phyloP scores from a whole-genome alignment of 2,329 filamentous ascomycete genomes.

The Alternaria sp. region DNA sequence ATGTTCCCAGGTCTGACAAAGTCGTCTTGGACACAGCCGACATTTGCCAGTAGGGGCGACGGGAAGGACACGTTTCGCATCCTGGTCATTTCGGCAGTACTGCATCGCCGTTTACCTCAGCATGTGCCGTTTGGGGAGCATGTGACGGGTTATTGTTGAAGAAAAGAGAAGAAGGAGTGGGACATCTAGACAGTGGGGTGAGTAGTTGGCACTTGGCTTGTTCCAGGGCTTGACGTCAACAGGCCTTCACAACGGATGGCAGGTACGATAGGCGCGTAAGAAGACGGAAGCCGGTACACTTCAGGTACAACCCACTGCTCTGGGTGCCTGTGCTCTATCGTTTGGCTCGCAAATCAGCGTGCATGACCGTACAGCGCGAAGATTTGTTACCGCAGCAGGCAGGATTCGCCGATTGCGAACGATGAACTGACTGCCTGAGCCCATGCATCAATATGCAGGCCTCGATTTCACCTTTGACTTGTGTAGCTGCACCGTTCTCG shows the following conservation, averaged over 20 bases:
- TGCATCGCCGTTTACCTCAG: not conserved
- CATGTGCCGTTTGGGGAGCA: constrained; percentile 2
- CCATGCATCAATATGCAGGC: constrained; percentile 2
- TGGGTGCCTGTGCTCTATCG: not conserved
- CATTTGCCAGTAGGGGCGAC: not conserved
- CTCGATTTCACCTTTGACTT: constrained; percentile 5
- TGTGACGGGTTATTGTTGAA: not conserved
- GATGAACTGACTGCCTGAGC: not conserved
- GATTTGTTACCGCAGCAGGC: not conserved
- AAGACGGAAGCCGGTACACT: constrained; percentile 1
- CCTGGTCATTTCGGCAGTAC: constrained; percentile 1
- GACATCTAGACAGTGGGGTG: not conserved
- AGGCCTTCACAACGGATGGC: not conserved
- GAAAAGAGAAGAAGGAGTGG: not conserved
- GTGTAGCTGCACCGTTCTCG: not conserved
- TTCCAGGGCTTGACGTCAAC: constrained; percentile 8
- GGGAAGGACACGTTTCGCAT: constrained; percentile 11
- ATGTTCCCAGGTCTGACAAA: not conserved
- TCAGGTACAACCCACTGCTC: constrained; percentile 8
- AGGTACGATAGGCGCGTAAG: constrained; percentile 1
- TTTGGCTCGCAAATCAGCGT: not conserved
- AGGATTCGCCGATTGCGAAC: not conserved
- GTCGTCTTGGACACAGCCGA: not conserved
- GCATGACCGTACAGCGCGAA: not conserved
- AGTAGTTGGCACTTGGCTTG: not conserved